Conservation (phyloP, 1,284 basidiomycete species). For the Fomitopsis schrenkii region DNA sequence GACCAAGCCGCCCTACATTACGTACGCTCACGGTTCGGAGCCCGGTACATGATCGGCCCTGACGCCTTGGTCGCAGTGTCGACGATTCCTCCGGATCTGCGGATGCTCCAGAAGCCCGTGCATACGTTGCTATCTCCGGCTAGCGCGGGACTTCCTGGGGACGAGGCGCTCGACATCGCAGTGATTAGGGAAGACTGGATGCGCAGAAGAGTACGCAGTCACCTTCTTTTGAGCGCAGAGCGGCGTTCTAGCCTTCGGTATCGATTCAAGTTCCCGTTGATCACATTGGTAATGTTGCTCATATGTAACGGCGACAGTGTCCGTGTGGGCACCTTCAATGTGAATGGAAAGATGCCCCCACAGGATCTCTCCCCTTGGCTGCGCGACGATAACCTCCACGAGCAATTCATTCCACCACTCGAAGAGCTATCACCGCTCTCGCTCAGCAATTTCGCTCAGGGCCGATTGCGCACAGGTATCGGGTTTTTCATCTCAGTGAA, state of each 20-base stretch:
- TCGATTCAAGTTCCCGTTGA: background rate
- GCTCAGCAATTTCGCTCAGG: constrained; percentile 12
- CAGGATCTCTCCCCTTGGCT: constrained; percentile 61
- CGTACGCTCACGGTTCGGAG: constrained; percentile 11
- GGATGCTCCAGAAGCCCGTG: constrained; percentile 40
- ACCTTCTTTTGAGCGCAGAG: constrained; percentile 7
- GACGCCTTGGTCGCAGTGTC: constrained; percentile 22
- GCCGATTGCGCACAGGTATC: constrained; percentile 7
- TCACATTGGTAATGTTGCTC: background rate
- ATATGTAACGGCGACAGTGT: constrained; percentile 35
- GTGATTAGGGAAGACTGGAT: constrained; percentile 65
- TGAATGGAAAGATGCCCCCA: constrained; percentile 68
- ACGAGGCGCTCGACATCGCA: constrained; percentile 54
- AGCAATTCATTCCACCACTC: constrained; percentile 31
- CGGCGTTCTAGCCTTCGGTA: constrained; percentile 21
- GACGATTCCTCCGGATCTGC: constrained; percentile 47
- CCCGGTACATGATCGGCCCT: background rate
- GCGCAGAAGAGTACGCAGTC: constrained; percentile 12
- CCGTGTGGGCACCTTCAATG: constrained; percentile 75
- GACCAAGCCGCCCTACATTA: constrained; percentile 17
- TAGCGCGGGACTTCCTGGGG: constrained; percentile 55
- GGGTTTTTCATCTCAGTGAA: background rate
- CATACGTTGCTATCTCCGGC: constrained; percentile 51
- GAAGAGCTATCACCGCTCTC: constrained; percentile 35
- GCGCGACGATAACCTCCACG: constrained; percentile 14